Percentiles rank a stretch among this genome's conserved stretches.
Conservation (phyloP, 2,329 filamentous ascomycete genomes). For the Beauveria sp. region DNA sequence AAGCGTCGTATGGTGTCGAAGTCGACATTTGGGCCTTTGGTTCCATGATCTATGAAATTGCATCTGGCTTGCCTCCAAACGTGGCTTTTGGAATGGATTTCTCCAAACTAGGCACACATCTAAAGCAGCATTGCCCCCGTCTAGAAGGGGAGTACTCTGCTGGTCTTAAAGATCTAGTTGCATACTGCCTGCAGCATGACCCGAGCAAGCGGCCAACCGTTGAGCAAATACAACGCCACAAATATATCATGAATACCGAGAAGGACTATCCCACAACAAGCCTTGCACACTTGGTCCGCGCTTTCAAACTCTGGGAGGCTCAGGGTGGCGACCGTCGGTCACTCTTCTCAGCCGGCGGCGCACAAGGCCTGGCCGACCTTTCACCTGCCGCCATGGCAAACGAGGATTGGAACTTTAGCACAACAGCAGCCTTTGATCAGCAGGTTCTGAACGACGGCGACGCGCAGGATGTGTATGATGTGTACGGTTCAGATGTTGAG, state of each 20-base stretch:
- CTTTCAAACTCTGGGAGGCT: conserved; percentile 69
- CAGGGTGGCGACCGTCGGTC: conserved; percentile 63
- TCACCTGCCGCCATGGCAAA: conserved; percentile 38
- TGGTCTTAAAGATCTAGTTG: conserved; percentile 59
- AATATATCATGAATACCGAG: conserved; percentile 57
- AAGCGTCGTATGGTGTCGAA: conserved; percentile 59
- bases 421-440: conserved; percentile 56
- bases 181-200: conserved; percentile 64
- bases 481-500: conserved; percentile 51
- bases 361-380: conserved; percentile 42
- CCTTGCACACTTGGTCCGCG: conserved; percentile 59
- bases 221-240: conserved; percentile 60
- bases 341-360: conserved; percentile 52
- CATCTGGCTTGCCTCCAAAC: conserved; percentile 68
- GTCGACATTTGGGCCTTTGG: conserved; percentile 84
- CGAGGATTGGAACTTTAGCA: conserved; percentile 63
- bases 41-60: conserved; percentile 73
- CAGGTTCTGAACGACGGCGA: conserved; percentile 45
- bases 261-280: conserved; percentile 55
- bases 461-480: conserved; percentile 52
- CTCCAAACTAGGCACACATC: conserved; percentile 45
- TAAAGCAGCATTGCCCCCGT: conserved; percentile 56
- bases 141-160: conserved; percentile 68
- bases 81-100: conserved; percentile 43
- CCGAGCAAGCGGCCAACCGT: conserved; percentile 62